Evolutionary conservation across 805 yeast genomes (phyloP).

Genomic region (Millerozyma acaciae): DNA sequence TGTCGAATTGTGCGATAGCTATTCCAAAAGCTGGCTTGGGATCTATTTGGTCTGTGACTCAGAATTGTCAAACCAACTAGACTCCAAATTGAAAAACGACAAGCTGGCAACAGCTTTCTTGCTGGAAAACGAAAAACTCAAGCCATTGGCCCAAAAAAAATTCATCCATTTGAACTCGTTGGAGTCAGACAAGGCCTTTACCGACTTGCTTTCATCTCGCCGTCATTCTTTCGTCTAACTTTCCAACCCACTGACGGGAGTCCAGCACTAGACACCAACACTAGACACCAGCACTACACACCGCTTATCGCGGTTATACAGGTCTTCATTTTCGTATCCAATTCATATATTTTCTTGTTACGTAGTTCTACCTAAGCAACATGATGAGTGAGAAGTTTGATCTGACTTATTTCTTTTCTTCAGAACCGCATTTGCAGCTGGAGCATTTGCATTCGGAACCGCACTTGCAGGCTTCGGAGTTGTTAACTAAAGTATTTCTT

Average conservation of each 20-base stretch:
- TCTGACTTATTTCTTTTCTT: too few species aligned
- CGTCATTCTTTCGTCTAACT: too few species aligned
- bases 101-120: conserved; percentile 20
- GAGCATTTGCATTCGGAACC: conserved; percentile 20
- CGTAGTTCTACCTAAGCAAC: too few species aligned
- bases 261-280: too few species aligned
- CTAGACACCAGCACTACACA: too few species aligned
- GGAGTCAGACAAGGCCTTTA: conserved; percentile 8
- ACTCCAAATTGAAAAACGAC: conserved; percentile 11
- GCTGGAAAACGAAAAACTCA: conserved; percentile 21
- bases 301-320: too few species aligned
- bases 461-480: conserved; percentile 19
- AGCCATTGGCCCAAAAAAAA: conserved; percentile 15
- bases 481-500: conserved; percentile 7
- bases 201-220: too few species aligned
- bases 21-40: conserved; percentile 73
- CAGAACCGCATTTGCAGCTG: conserved; percentile 13
- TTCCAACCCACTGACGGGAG: too few species aligned
- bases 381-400: too few species aligned
- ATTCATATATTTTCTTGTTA: too few species aligned
- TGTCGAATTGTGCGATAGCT: conserved; percentile 71
- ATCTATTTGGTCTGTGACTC: conserved; percentile 35
- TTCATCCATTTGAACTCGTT: conserved; percentile 16
- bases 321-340: too few species aligned
- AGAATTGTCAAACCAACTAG: conserved; percentile 17